Evolutionary conservation across 345 rosid species (phyloP), one percentile per base, ranked within the genome.

Genomic region (Aquilaria yunnanensis): DNA sequence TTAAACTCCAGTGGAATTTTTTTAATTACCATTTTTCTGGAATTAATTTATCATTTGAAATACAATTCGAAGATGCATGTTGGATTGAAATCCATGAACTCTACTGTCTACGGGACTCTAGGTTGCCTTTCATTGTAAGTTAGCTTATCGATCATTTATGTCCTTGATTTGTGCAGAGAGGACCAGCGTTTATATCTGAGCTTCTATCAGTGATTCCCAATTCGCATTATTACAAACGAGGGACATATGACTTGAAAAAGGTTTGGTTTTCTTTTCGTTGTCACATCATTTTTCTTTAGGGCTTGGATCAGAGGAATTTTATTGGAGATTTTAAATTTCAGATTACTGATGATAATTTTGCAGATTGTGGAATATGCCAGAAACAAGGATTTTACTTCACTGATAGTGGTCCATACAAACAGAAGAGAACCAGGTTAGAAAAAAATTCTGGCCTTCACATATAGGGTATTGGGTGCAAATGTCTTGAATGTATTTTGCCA

Each of bases 231-330:
- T 72, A 59, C 47, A 87, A 83, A 72, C 78, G 99, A 75, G 97
- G 99, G 76, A 87, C 97, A 4, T 89, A 88, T 67, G 93, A 90
- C 77, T 72, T 95, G 72, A 95, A 95, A 72, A 84, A 90, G 96
- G 99, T 90, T 37, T 37, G 49, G 5, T 6, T 56, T 14, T 70
- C 65, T 14, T 51, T 63, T 54, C 32, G 13, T 37, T 43, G 43
- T 54, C 50, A 12, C 29, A 63, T 47, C 32, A 57, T 14, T 60
- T 10, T 58, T 13, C 58, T 32, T 29, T 41, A 37, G 0, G 23
- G 58, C 9, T 31, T 3, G 31, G 9, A 53, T 53, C 47, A 37
- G 34, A 32, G n/a, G 51, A 30, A 61, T 55, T 45, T 3, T 51
- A 7, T 45, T 67, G 2, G 31, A 43, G 63, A 51, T 69, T 5